Percentiles rank a stretch among this genome's conserved stretches.
Evolutionary conservation across 805 yeast species (phyloP).

Genomic region (Metschnikowia santaceciliae): DNA sequence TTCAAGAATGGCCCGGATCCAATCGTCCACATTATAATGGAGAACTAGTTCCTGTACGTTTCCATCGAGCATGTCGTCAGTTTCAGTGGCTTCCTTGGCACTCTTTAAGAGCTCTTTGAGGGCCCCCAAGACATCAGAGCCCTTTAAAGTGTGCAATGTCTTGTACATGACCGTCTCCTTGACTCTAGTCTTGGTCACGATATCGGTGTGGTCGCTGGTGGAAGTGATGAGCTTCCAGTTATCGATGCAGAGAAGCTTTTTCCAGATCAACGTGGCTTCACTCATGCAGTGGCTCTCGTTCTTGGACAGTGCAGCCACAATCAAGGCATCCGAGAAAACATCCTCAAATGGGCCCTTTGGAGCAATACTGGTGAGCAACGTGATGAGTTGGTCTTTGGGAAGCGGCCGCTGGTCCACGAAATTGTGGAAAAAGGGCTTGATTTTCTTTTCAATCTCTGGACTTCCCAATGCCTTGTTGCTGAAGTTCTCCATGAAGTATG

Average conservation of each 20-base stretch:
- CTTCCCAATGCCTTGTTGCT: conserved; percentile 11
- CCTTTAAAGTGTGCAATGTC: conserved; percentile 28
- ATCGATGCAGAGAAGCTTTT: conserved; percentile 51
- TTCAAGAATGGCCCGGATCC: conserved; percentile 17
- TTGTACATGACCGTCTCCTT: conserved; percentile 42
- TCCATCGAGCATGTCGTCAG: conserved; percentile 7
- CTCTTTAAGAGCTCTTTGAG: conserved; percentile 12
- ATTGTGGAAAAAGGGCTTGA: conserved; percentile 23
- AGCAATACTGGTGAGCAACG: conserved; percentile 46
- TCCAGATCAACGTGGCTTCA: conserved; percentile 45
- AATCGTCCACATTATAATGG: conserved; percentile 19
- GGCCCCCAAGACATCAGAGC: neutral
- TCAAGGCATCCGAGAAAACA: conserved; percentile 44
- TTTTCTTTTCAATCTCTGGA: conserved; percentile 11
- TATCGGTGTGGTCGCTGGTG: conserved; percentile 38
- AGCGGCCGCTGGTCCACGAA: conserved; percentile 40
- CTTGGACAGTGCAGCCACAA: conserved; percentile 41
- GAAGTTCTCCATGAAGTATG: conserved; percentile 21
- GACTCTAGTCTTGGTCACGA: conserved; percentile 34
- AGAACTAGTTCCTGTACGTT: conserved; percentile 15
- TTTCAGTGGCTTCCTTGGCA: conserved; percentile 2
- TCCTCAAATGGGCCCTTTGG: conserved; percentile 19
- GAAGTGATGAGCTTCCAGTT: conserved; percentile 44
- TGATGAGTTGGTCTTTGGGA: conserved; percentile 44
- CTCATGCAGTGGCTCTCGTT: conserved; percentile 23